Evolutionary conservation across 176 grass and related monocot genomes (phyloP), one percentile per base, ranked within the genome.

Genomic region (Puccinellia tenuiflora): DNA sequence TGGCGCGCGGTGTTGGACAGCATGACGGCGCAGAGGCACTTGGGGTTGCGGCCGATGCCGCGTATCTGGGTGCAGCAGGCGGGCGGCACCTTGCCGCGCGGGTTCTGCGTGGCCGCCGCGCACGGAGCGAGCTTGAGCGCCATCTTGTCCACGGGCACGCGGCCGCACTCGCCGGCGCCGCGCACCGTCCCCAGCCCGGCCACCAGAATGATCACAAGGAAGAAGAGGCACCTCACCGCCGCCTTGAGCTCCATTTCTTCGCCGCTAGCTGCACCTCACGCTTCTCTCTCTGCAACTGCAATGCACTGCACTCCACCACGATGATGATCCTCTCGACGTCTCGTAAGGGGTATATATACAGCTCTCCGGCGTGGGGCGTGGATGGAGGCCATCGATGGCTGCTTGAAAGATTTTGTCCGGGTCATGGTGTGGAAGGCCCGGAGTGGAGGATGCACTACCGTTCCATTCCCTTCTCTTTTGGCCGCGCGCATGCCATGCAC

Each of bases 11-110:
- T 95, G 85, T 50, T 50, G 5, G 92, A 98, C 34, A 98, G 95
- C 88, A 98, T 88, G 39, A 95, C 90, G 31, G 95, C 88, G 57
- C 95, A 95, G 5, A 98, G 82, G 79, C 95, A 95, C 18, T 85
- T 81, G 20, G 92, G 88, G 85, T 79, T 95, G 38, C 78, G 61
- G 57, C 86, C 88, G 42, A 98, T 81, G 73, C 47, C 83, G 39
- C 81, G 84, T 73, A 98, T 85, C 86, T 90, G 80, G 6, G 81
- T 68, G 88, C 92, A 98, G 88, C 95, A 98, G 17, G 12, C 22
- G 2, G 69, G 59, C 1, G 90, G 68, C 46, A 98, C 92, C 2
- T 15, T 12, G 51, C 86, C 90, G 4, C 68, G 50, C 3, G 77
- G 81, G 81, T 98, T 86, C 77, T 86, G 88, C 11, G 92, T 88